Conservation (phyloP, 257 asterid genomes). For the Solanum pinnatisectum region DNA sequence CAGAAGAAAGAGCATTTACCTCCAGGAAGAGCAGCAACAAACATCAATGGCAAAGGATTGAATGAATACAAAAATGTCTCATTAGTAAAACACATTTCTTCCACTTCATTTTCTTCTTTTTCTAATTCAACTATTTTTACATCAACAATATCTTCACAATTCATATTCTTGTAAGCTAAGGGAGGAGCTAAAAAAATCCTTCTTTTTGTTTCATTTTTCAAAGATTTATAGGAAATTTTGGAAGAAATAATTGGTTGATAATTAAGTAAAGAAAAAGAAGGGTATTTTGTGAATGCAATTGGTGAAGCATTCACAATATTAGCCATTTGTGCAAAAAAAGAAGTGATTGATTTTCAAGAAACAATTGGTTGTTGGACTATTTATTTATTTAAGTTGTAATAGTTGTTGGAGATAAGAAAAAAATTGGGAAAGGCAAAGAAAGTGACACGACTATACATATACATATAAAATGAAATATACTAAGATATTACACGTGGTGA, state of each 20-base stretch:
- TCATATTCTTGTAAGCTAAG: conserved; percentile 12
- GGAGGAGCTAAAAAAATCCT: conserved; percentile 8
- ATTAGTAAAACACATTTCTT: background rate
- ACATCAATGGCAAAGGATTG: conserved; percentile 44
- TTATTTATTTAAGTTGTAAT: background rate
- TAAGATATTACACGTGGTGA: conserved; percentile 28
- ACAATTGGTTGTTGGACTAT: background rate
- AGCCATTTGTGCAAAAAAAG: conserved; percentile 25
- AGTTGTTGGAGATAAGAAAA: conserved; percentile 10
- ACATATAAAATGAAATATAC: background rate
- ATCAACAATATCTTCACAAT: conserved; percentile 11
- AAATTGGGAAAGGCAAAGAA: conserved; percentile 44
- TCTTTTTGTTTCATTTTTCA: background rate
- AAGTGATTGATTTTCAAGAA: background rate
- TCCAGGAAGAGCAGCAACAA: conserved; percentile 75
- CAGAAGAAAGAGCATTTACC: conserved; percentile 25
- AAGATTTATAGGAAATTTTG: background rate
- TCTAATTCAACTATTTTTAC: conserved; percentile 2
- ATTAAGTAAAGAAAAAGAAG: conserved; percentile 10
- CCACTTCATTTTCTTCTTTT: background rate
- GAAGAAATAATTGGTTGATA: conserved; percentile 6
- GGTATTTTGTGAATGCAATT: conserved; percentile 16
- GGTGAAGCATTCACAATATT: conserved; percentile 37
- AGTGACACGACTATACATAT: conserved; percentile 42
- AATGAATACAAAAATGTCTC: conserved; percentile 46